Evolutionary conservation across 805 yeast species (phyloP), one percentile per base, ranked within the genome.

Genomic region (Saturnispora hagleri): DNA sequence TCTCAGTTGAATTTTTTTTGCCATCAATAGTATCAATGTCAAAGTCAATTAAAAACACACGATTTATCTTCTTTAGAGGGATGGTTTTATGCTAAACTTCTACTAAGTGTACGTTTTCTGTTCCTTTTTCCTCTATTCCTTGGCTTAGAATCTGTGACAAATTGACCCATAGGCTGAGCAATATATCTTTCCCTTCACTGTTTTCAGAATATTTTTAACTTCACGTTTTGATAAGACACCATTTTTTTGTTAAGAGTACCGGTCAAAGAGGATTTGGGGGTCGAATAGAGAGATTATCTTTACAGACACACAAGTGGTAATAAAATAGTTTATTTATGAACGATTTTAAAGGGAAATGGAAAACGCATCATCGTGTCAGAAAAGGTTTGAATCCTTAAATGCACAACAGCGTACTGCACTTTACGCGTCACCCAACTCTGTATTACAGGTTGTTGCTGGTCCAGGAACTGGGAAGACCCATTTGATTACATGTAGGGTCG

Each of bases 401-500:
- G 56, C 48, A 1, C 62, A 63, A 45, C 84, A 79, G 58, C 53
- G 51, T 9, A 51, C 59, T 50, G 83, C 82, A 2, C 79, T 76
- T 12, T 64, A 69, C 1, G 66, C 76, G 1, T 69, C 74, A 1
- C 56, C 66, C 6, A 51, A 64, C 5, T 65, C 69, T 1, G 70
- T 72, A 18, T 62, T 79, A 43, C 81, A 78, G 58, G 72, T 79
- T 40, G 65, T 79, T 10, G 84, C 84, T 1, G 84, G 84, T 0
- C 84, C 84, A 1, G 83, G 84, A 2, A 78, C 83, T 0, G 84
- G 84, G 5, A 91, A 91, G 65, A 91, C 99, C 2, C 82, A 81
- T 62, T 91, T 93, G 1, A 66, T 91, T 28, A 82, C 88, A 0
- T 75, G 89, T 1, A 71, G 97, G 44, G 93, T 90, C 9, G 90